phyloP scores from a whole-genome alignment of 2,329 filamentous ascomycete genomes.

The Fusarium sp. region DNA sequence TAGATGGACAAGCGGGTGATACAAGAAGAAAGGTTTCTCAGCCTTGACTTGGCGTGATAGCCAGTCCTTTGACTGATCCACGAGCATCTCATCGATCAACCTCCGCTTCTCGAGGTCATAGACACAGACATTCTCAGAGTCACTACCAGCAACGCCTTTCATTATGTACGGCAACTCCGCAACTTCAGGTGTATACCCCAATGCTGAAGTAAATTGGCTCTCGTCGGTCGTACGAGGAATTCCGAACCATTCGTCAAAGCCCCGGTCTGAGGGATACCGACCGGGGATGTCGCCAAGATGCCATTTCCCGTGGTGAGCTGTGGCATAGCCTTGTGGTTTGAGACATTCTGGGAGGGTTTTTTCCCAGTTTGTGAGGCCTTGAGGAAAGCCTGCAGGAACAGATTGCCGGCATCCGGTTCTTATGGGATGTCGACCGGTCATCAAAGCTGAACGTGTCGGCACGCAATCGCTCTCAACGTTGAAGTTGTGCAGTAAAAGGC shows the following conservation, averaged over 20 bases:
- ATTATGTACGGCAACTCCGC: slow-evolving; percentile 52
- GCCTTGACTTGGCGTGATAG: slow-evolving; percentile 41
- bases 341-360: slow-evolving; percentile 48
- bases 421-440: slow-evolving; percentile 52
- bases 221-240: slow-evolving; percentile 53
- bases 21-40: slow-evolving; percentile 47
- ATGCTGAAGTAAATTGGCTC: slow-evolving; percentile 49
- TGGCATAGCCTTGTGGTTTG: slow-evolving; percentile 45
- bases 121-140: slow-evolving; percentile 47
- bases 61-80: slow-evolving; percentile 49
- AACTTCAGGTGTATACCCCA: slow-evolving; percentile 49
- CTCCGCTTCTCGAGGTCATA: slow-evolving; percentile 49
- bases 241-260: slow-evolving; percentile 53
- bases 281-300: slow-evolving; percentile 51
- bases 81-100: slow-evolving; percentile 49
- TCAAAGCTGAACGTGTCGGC: slow-evolving; percentile 50
- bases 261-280: slow-evolving; percentile 50
- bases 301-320: slow-evolving; percentile 52
- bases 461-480: slow-evolving; percentile 54
- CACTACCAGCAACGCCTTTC: slow-evolving; percentile 42
- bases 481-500: slow-evolving; percentile 51
- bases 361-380: slow-evolving; percentile 50
- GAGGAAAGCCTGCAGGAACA: slow-evolving; percentile 49
- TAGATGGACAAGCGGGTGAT: slow-evolving; percentile 50
- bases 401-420: slow-evolving; percentile 50